A percentile compares a stretch with the other conserved stretches of the same genome.
These are phyloP conservation scores for Camellia granthamiana DNA, from an alignment of 148 eudicot genomes.

Conservation along the genomic window DNA sequence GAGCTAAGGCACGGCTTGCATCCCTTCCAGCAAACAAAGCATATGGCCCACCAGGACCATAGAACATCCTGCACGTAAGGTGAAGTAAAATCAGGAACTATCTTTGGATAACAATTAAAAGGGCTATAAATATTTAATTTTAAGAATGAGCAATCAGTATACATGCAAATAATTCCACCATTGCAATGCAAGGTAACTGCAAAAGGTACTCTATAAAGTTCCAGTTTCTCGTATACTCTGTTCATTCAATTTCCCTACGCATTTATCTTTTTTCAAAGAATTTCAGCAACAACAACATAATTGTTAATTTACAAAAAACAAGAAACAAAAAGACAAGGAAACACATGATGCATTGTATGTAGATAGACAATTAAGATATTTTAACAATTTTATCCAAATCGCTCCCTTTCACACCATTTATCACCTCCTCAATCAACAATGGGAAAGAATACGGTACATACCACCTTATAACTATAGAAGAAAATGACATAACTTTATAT, in stretches of 20 bases:
- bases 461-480: too few relatives aligned
- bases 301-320: not conserved
- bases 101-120: not conserved
- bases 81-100: not conserved
- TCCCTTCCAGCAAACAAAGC: conserved; percentile 85
- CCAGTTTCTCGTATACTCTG: too few relatives aligned
- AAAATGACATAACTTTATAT: too few relatives aligned
- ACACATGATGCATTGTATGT: too few relatives aligned
- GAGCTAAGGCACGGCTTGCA: conserved; percentile 87
- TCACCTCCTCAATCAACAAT: too few relatives aligned
- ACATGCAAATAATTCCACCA: not conserved
- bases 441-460: too few relatives aligned
- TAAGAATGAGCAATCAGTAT: not conserved
- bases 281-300: not conserved
- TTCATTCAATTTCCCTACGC: not conserved
- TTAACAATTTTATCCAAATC: too few relatives aligned
- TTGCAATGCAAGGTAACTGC: not conserved
- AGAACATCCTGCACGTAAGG: conserved; percentile 58
- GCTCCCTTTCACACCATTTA: too few relatives aligned
- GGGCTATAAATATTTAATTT: not conserved
- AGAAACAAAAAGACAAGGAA: not conserved
- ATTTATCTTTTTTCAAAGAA: not conserved
- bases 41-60: conserved; percentile 92
- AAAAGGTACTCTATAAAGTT: too few relatives aligned
- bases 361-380: too few relatives aligned